Base-by-base conservation (phyloP, 176 grass and related monocot species). In the Stipa capillata region DNA sequence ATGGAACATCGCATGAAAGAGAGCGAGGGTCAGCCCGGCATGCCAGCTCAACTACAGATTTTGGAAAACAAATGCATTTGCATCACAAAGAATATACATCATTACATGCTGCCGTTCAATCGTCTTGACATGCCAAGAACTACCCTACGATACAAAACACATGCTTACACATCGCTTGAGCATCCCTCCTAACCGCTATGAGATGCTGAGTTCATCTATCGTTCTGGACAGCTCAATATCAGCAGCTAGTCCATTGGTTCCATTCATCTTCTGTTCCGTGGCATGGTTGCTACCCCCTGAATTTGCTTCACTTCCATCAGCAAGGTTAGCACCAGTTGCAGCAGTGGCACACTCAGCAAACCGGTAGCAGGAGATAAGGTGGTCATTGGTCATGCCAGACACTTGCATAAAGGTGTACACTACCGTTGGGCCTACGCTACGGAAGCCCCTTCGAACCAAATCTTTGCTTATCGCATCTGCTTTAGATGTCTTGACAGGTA, bases 381-480 rank as follows among this genome's bases (percentile, higher is more conserved):
- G 96, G 79, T 99, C 96, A 18, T 99, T 99, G 2, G 88, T 99
- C 64, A 99, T 88, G 47, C 96, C 96, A 1, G 88, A 85, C 49
- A 81, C 92, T 81, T 99, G 96, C 96, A 99, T 99, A 79, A 95
- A 99, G 10, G 92, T 91, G 40, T 99, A 99, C 39, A 99, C 65
- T 2, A 99, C 92, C 52, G 96, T 95, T 16, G 90, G 96, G 4
- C 96, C 86, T 17, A 93, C 94, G 9, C 96, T 89, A 1, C 96
- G 88, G 77, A 99, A 91, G 49, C 96, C 96, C 60, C 96, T 91
- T 20, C 88, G 80, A 40, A 94, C 85, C 81, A 99, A 24, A 59
- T 99, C 96, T 89, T 99, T 99, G 90, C 96, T 95, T 91, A 99
- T 95, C 5, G 74, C 81, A 56, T 99, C 96, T 9, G 96, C 92